phyloP scores from a whole-genome alignment of 2,329 filamentous ascomycete species.

The Metarhizium album region DNA sequence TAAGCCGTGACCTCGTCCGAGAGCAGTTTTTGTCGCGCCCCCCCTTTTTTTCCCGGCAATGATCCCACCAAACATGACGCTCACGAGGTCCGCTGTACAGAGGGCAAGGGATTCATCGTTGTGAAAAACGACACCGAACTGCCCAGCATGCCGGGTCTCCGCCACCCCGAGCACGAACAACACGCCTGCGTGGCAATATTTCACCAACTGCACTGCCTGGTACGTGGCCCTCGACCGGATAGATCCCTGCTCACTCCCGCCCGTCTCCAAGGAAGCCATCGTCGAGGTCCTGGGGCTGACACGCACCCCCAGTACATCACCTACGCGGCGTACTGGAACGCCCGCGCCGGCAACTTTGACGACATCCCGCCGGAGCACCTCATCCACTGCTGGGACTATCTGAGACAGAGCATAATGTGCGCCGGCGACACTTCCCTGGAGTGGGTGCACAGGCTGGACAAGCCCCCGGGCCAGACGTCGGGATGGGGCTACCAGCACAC shows the following conservation, averaged over 20 bases:
- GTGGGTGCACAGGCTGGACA: constrained; percentile 16
- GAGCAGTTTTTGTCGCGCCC: too few relatives aligned
- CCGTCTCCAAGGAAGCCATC: not conserved
- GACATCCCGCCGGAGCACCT: constrained; percentile 22
- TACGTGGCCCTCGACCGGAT: not conserved
- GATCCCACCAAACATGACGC: not conserved
- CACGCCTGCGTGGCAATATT: constrained; percentile 1
- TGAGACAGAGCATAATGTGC: constrained; percentile 36
- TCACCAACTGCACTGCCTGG: constrained; percentile 3
- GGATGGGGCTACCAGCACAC: constrained; percentile 12
- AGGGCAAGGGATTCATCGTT: constrained; percentile 7
- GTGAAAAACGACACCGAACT: constrained; percentile 5
- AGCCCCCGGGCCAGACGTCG: constrained; percentile 1
- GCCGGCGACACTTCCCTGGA: constrained; percentile 34
- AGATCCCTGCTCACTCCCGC: not conserved
- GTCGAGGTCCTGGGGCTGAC: not conserved
- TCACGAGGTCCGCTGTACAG: not conserved
- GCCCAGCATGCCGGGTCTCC: constrained; percentile 3
- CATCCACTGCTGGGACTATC: constrained; percentile 38
- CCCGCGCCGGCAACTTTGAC: constrained; percentile 10
- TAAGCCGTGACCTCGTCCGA: not conserved
- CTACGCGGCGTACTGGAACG: constrained; percentile 6
- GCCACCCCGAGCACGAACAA: constrained; percentile 1
- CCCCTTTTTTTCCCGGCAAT: too few relatives aligned
- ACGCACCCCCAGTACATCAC: constrained; percentile 4